Percentiles rank a stretch among this genome's conserved stretches.
These are phyloP conservation scores for Gentiana straminea DNA, from an alignment of 257 asterid species.

Conservation along the genomic window DNA sequence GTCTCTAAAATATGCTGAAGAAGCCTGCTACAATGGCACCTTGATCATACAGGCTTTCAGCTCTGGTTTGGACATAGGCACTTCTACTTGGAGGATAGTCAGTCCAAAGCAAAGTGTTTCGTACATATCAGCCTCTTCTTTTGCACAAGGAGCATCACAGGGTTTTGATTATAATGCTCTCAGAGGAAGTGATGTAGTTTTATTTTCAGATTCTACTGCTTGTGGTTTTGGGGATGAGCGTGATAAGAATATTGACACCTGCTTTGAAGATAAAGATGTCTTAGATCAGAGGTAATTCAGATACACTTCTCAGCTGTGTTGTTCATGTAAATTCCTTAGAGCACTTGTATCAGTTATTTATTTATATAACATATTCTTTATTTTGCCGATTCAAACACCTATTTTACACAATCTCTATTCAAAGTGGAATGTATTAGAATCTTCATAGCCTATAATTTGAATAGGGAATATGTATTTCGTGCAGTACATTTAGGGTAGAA, in stretches of 20 bases:
- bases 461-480: too few species aligned
- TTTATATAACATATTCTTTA: too few species aligned
- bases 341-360: too few species aligned
- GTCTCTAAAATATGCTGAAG: constrained; percentile 71
- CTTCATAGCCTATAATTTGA: too few species aligned
- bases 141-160: constrained; percentile 41
- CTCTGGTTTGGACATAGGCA: constrained; percentile 90
- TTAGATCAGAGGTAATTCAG: constrained; percentile 35
- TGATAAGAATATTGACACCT: constrained; percentile 20
- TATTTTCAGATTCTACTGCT: constrained; percentile 56
- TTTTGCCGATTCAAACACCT: too few species aligned
- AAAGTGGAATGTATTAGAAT: too few species aligned
- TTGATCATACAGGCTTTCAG: constrained; percentile 56
- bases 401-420: too few species aligned
- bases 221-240: constrained; percentile 13
- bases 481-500: too few species aligned
- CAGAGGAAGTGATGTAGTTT: constrained; percentile 48
- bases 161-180: constrained; percentile 49
- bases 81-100: constrained; percentile 73
- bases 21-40: constrained; percentile 75
- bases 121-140: constrained; percentile 60
- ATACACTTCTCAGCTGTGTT: background rate
- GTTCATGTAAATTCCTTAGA: background rate
- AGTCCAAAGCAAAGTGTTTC: constrained; percentile 51
- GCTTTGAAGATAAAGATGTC: constrained; percentile 13